These are phyloP conservation scores for Aspergillus sclerotioniger DNA, from an alignment of 495 filamentous ascomycete genomes.

Conservation along the genomic window DNA sequence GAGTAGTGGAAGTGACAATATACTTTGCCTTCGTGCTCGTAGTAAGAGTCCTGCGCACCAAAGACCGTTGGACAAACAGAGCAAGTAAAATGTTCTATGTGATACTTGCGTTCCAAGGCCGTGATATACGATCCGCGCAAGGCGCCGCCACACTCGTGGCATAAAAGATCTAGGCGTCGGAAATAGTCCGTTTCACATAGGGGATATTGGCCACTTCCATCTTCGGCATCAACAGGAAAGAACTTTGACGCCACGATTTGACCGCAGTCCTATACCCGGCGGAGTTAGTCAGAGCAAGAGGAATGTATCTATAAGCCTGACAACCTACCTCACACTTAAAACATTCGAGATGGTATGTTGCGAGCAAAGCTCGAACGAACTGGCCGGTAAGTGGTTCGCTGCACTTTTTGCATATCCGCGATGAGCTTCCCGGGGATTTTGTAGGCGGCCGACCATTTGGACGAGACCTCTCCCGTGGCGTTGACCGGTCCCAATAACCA, in stretches of 20 bases:
- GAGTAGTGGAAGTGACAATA: slow-evolving; percentile 99
- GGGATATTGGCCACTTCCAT: slow-evolving; percentile 82
- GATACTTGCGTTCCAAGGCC: slow-evolving; percentile 94
- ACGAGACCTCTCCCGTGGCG: slow-evolving; percentile 43
- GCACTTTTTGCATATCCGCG: slow-evolving; percentile 83
- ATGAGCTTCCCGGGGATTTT: slow-evolving; percentile 39
- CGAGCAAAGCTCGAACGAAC: slow-evolving; percentile 89
- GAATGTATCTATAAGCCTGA: slow-evolving; percentile 1
- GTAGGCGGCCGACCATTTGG: slow-evolving; percentile 42
- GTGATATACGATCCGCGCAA: slow-evolving; percentile 98
- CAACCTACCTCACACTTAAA: slow-evolving; percentile 89
- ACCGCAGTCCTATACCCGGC: slow-evolving; percentile 75
- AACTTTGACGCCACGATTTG: slow-evolving; percentile 98
- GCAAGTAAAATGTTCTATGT: slow-evolving; percentile 99
- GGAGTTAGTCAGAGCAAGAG: slow-evolving; percentile 5
- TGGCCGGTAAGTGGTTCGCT: slow-evolving; percentile 82
- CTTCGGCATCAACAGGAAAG: slow-evolving; percentile 91
- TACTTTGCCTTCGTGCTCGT: slow-evolving; percentile 94
- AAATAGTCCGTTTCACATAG: slow-evolving; percentile 99
- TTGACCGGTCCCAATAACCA: slow-evolving; percentile 37
- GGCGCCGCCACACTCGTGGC: slow-evolving; percentile 87
- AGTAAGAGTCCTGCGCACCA: slow-evolving; percentile 96
- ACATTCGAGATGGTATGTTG: slow-evolving; percentile 95
- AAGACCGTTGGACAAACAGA: slow-evolving; percentile 97
- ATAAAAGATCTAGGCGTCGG: slow-evolving; percentile 84